phyloP scores from a whole-genome alignment of 495 filamentous ascomycete species.

The Darksidea phi region DNA sequence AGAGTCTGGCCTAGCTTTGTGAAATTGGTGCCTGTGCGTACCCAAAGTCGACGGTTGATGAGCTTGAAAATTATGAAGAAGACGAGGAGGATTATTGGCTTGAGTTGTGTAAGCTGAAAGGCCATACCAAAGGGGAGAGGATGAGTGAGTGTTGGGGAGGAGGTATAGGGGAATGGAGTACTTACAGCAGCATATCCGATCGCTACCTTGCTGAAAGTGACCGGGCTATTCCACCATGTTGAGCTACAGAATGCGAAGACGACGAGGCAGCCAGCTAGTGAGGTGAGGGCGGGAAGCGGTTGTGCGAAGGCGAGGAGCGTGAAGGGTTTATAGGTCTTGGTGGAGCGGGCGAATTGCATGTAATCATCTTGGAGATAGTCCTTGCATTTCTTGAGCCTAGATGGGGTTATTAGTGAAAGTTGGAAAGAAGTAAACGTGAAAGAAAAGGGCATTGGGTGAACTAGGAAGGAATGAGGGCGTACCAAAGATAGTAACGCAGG shows the following conservation, averaged over 20 bases:
- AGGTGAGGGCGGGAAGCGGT: neutral
- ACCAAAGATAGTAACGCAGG: slow-evolving; percentile 11
- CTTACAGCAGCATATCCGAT: slow-evolving; percentile 3
- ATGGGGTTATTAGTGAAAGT: neutral
- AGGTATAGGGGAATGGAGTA: neutral
- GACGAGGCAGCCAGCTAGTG: slow-evolving; percentile 4
- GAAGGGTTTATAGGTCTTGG: slow-evolving; percentile 4
- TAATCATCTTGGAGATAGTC: neutral
- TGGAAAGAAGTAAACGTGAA: neutral
- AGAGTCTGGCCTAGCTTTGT: neutral
- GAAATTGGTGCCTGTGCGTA: neutral
- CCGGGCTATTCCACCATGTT: slow-evolving; percentile 8
- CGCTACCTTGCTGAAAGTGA: slow-evolving; percentile 4
- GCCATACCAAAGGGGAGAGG: too few relatives aligned
- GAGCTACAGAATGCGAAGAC: slow-evolving; percentile 10
- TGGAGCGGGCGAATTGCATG: neutral
- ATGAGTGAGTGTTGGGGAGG: too few relatives aligned
- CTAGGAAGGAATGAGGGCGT: neutral
- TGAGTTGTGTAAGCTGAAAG: too few relatives aligned
- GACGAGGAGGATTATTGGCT: neutral
- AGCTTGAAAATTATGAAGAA: slow-evolving; percentile 9
- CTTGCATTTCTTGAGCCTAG: slow-evolving; percentile 1
- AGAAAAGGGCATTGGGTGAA: neutral
- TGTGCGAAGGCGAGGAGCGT: slow-evolving; percentile 5
- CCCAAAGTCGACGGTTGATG: neutral